Percentiles rank a stretch among this genome's conserved stretches.
Conservation (phyloP, 2,329 filamentous ascomycete species). For the Ophiostoma angusticollis region DNA sequence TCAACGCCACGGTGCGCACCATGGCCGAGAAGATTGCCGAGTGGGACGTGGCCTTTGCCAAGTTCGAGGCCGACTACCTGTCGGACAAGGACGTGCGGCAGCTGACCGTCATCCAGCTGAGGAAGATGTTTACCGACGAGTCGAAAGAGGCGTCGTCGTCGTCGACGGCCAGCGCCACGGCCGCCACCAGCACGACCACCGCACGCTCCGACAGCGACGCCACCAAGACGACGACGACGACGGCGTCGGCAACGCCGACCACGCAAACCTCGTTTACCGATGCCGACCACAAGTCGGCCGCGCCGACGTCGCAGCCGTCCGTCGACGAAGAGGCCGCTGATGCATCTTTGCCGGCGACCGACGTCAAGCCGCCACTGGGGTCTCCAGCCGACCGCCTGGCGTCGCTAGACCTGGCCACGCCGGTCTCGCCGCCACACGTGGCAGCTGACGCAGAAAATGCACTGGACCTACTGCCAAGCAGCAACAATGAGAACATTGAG, state of each 20-base stretch:
- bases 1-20: conserved; percentile 77
- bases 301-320: conserved; percentile 23
- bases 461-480: no score
- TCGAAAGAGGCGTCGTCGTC: conserved; percentile 62
- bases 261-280: conserved; percentile 20
- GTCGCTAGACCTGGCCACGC: conserved; percentile 35
- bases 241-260: background rate
- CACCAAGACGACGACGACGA: background rate
- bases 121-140: conserved; percentile 88
- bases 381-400: conserved; percentile 22
- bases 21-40: conserved; percentile 88
- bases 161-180: conserved; percentile 19
- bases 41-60: conserved; percentile 82
- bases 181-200: conserved; percentile 7
- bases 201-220: conserved; percentile 1
- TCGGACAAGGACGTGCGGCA: conserved; percentile 94
- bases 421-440: conserved; percentile 2
- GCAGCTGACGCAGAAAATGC: no score
- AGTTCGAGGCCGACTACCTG: conserved; percentile 88
- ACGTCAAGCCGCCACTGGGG: background rate
- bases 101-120: conserved; percentile 81
- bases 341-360: background rate
- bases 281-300: conserved; percentile 31
- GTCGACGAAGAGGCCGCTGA: conserved; percentile 10
- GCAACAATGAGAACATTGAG: no score